These are phyloP conservation scores for Echium plantagineum DNA, from an alignment of 257 asterid genomes.

Conservation along the genomic window DNA sequence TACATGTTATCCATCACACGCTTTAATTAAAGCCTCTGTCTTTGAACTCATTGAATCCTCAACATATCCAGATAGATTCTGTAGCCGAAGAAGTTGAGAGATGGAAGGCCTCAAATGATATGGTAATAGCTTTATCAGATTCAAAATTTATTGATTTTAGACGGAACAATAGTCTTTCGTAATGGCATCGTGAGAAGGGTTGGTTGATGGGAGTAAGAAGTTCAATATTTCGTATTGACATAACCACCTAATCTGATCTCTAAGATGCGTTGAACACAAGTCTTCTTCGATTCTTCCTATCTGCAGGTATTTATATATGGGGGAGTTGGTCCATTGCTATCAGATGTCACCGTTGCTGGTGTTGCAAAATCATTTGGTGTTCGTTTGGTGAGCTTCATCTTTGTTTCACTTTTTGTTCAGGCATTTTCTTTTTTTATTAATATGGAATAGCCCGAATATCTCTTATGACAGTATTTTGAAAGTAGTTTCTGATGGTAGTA, in stretches of 20 bases:
- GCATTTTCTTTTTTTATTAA: neutral
- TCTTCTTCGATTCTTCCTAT: slow-evolving; percentile 3
- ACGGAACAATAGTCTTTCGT: no score
- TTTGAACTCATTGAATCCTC: slow-evolving; percentile 1
- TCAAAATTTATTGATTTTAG: no score
- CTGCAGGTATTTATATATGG: slow-evolving; percentile 74
- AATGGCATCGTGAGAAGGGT: no score
- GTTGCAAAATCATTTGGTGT: slow-evolving; percentile 97
- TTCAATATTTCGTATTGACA: no score
- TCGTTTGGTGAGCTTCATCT: slow-evolving; percentile 42
- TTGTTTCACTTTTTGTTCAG: neutral
- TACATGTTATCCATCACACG: no score
- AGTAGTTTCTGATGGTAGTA: neutral
- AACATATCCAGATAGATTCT: slow-evolving; percentile 60
- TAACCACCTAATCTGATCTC: no score
- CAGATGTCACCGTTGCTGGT: slow-evolving; percentile 87
- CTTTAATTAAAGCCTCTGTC: no score
- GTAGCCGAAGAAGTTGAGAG: slow-evolving; percentile 90
- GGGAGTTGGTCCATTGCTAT: slow-evolving; percentile 82
- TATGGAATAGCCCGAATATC: no score
- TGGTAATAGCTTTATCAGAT: slow-evolving; percentile 32
- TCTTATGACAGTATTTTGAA: no score
- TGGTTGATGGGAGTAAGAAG: no score
- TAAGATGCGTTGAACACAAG: no score
- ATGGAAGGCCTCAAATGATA: slow-evolving; percentile 51